Base-by-base conservation (phyloP, 768 basidiomycete species). In the Tulasnella sp. region DNA sequence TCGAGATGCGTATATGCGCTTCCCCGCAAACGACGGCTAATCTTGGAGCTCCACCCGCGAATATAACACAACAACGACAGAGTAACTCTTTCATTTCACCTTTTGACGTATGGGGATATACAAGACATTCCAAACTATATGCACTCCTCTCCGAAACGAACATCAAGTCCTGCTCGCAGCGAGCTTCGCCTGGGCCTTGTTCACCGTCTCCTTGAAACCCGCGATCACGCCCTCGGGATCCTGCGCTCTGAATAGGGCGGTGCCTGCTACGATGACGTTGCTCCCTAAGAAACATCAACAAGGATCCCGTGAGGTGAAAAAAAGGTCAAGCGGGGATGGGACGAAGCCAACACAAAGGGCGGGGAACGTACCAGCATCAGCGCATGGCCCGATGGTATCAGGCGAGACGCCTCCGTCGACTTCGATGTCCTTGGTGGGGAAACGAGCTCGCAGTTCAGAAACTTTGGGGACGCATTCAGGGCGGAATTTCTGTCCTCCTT, bases 231-330 rank as follows among this genome's bases (percentile, higher is more conserved):
- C 86, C 69, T 92, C 92, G 0, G 98, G 94, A 83, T 92, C 89
- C n/a, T 89, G 84, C 2, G 96, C 92, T 60, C 90, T 91, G 84
- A 99, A 99, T 81, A 99, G 93, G 8, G 97, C 96, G 9, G 97
- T 98, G 18, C 98, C 98, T 18, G 98, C 97, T 41, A 99, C 98
- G 77, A 99, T 96, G 82, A 99, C 96, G 84, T 99, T 99, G 86
- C 96, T 96, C 31, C 97, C 97, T 97, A 83, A 16, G n/a, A 12
- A 20, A 20, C 44, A 46, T 41, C 41, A 41, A 3, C 41, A 73
- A 60, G 50, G 8, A 20, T 72, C 3, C 18, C 41, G 41, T 41
- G 41, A 41, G 41, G 41, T 41, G 9, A 3, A 12, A 31, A 44
- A 48, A 44, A 6, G n/a, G 73, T 75, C 11, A 75, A 5, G 14